Conservation (phyloP, 2,329 filamentous ascomycete species). For the Cladosporium sp. region DNA sequence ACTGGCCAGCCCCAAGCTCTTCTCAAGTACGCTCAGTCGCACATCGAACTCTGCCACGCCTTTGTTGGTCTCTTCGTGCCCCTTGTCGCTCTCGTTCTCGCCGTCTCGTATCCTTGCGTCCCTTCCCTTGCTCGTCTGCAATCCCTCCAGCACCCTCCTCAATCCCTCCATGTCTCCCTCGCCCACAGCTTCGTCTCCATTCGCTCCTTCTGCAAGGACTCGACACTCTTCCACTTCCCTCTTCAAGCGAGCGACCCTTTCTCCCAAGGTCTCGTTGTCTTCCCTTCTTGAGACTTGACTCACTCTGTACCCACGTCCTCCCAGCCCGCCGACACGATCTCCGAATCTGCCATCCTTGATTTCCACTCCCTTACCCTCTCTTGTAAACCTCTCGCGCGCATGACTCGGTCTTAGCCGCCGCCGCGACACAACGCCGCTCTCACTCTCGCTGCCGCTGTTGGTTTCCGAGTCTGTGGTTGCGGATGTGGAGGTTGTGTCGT, state of each 20-base stretch:
- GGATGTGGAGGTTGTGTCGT: constrained; percentile 23
- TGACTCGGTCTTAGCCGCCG: constrained; percentile 73
- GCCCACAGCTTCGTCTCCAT: constrained; percentile 45
- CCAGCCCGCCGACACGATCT: constrained; percentile 70
- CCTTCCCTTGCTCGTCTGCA: constrained; percentile 42
- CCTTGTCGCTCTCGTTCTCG: constrained; percentile 2
- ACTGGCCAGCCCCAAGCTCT: constrained; percentile 74
- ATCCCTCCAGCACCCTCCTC: constrained; percentile 69
- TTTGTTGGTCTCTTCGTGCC: constrained; percentile 48
- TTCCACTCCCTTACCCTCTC: constrained; percentile 58
- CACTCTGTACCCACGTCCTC: constrained; percentile 55
- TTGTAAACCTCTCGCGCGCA: constrained; percentile 76
- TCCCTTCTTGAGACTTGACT: constrained; percentile 54
- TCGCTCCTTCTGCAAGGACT: constrained; percentile 42
- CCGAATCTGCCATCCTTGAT: constrained; percentile 82
- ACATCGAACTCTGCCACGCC: constrained; percentile 77
- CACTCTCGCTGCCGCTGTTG: constrained; percentile 54
- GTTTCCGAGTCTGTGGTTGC: constrained; percentile 34
- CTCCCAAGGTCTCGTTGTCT: constrained; percentile 73
- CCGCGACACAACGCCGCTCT: constrained; percentile 65
- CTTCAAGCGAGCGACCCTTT: constrained; percentile 77
- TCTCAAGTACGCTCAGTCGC: constrained; percentile 76
- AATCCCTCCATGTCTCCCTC: constrained; percentile 66
- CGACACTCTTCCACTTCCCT: constrained; percentile 72
- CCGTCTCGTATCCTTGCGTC: constrained; percentile 13